Conservation (phyloP, 306 rosid species). For the Trifolium fragiferum region DNA sequence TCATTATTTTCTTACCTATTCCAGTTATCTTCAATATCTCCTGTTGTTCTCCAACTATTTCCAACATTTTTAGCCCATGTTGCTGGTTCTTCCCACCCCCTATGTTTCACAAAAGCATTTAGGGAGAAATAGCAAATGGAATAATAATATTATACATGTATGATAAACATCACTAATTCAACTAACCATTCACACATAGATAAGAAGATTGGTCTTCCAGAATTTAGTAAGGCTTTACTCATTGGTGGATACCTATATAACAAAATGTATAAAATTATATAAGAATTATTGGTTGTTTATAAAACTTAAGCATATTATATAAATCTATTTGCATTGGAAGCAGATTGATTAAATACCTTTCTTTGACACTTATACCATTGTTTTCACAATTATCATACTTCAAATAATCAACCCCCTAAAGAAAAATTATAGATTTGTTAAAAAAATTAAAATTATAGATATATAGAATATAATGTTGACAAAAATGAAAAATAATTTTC, state of each 20-base stretch:
- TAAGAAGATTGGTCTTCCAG: constrained; percentile 58
- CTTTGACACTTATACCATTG: not conserved
- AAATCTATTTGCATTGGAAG: not conserved
- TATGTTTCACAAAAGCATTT: constrained; percentile 1
- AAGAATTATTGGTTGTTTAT: not conserved
- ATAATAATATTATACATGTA: not conserved
- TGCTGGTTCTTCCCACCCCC: constrained; percentile 34
- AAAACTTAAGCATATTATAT: no score
- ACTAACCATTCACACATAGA: constrained; percentile 78
- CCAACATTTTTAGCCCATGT: constrained; percentile 20
- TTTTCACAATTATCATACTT: constrained; percentile 71
- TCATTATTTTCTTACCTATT: constrained; percentile 14
- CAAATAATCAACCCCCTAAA: constrained; percentile 69
- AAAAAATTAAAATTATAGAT: not conserved
- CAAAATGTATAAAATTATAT: constrained; percentile 1
- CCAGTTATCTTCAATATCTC: constrained; percentile 34
- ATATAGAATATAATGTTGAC: not conserved
- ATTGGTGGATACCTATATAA: constrained; percentile 61
- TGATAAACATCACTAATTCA: not conserved
- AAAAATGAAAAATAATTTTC: not conserved
- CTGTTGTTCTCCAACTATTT: constrained; percentile 36
- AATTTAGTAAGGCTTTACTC: constrained; percentile 56
- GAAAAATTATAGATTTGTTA: not conserved
- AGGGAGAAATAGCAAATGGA: not conserved
- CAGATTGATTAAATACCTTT: not conserved